phyloP scores from a whole-genome alignment of 164 flowering plant species.

The Sedum album region DNA sequence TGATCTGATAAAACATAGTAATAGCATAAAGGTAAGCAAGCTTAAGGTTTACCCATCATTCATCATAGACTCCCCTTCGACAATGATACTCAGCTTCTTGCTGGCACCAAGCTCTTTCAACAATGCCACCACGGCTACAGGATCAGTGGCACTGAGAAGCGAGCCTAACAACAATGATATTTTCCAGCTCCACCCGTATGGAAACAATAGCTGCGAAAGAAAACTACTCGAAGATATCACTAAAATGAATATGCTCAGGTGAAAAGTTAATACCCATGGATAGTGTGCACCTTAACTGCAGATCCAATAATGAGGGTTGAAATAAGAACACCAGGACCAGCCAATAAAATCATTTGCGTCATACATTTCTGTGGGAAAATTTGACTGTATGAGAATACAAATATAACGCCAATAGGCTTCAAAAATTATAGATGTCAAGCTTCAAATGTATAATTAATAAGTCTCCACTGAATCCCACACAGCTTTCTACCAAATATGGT shows the following conservation, averaged over 20 bases:
- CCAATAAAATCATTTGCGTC: slow-evolving; percentile 83
- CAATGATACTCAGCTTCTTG: slow-evolving; percentile 82
- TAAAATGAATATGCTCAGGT: slow-evolving; percentile 4
- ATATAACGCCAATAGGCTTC: not conserved
- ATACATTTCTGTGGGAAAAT: slow-evolving; percentile 61
- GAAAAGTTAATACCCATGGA: not conserved
- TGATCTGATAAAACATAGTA: not conserved
- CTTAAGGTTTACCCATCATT: slow-evolving; percentile 70
- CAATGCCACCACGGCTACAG: slow-evolving; percentile 91
- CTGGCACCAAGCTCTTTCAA: slow-evolving; percentile 96
- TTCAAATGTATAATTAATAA: not conserved
- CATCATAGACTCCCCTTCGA: slow-evolving; percentile 98
- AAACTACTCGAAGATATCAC: not conserved
- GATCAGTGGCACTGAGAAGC: slow-evolving; percentile 96
- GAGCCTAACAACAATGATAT: slow-evolving; percentile 86
- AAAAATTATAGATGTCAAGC: not conserved
- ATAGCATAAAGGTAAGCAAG: not conserved
- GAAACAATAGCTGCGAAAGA: slow-evolving; percentile 60
- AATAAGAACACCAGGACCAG: slow-evolving; percentile 91
- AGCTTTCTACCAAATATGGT: not conserved
- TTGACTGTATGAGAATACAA: not conserved
- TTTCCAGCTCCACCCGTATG: slow-evolving; percentile 89
- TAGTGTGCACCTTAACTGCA: slow-evolving; percentile 57
- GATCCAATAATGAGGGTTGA: slow-evolving; percentile 82
- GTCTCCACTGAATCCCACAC: not conserved